Evolutionary conservation across 345 rosid species (phyloP), one percentile per base, ranked within the genome.

Genomic region (Nasturtium officinale): DNA sequence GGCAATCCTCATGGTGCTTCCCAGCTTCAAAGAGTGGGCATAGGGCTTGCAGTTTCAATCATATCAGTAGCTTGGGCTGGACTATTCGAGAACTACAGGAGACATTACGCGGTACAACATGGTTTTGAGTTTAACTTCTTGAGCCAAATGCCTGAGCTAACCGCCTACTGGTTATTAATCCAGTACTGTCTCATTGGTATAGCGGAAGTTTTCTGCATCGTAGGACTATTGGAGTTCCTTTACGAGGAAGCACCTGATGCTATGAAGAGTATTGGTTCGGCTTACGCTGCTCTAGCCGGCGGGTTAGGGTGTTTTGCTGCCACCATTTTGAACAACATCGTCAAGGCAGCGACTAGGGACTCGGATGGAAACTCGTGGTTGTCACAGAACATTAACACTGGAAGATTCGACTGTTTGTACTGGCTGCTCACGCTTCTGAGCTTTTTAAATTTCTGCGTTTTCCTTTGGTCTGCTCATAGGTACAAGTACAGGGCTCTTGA

Each of bases 231-330:
- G 53, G 96, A 92, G 72, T 92, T 92, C 43, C 90, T 92, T 3
- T 90, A 92, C 2, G 91, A 92, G 74, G 98, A 92, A 78, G 91
- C 98, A 17, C 98, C 96, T 0, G 96, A 92, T 78, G 96, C 98
- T 28, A 92, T 92, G 98, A 92, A 87, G 83, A 92, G 96, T 58
- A 86, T 90, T 65, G 98, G 98, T n/a, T 90, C 98, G 0, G 90
- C 98, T 43, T 92, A 92, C 62, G 92, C 96, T 18, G 96, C 98
- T 1, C 57, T 88, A 32, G 93, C 98, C 0, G 96, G 96, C 0
- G 98, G 98, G 11, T 71, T 90, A 65, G 96, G 98, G 8, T 90
- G 98, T 75, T 92, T 90, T 16, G 84, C 72, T 15, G 96, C 98
- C 17, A 87, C 87, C 13, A 82, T 85, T 52, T 78, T 90, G 77